Base-by-base conservation (phyloP, 2,329 filamentous ascomycete genomes). In the Colletotrichum falcatum region DNA sequence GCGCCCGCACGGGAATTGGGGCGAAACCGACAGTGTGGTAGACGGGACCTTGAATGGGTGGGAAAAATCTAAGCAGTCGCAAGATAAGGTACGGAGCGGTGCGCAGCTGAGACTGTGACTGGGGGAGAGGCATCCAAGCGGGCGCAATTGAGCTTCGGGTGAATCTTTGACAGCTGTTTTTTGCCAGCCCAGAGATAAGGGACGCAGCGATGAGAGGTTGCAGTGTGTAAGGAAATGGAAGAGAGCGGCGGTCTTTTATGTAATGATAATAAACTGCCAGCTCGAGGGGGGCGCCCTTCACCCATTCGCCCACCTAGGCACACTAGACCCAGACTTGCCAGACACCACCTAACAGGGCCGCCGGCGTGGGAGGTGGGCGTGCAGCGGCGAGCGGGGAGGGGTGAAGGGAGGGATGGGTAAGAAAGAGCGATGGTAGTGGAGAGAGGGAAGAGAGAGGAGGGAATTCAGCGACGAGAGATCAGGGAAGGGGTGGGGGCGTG, bases 11-110 rank as follows among this genome's bases (percentile, higher is more conserved):
- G 59, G 53, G 64, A 68, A 65, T 66, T 70, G 70, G 70, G 66
- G 66, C 67, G 67, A 71, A 70, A 70, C 70, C 70, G 63, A 54
- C 60, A 70, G 56, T 44, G 54, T 70, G 72, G 70, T 73, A 65
- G 86, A 87, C 26, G 84, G 85, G 62, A 88, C 66, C 48, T 66
- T n/a, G 59, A 56, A 61, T 44, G 63, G 66, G 56, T 60, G 81
- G 6, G 54, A 65, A 51, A 51, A 69, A 72, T 72, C 70, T 72
- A 69, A 58, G 63, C 69, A 72, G 72, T 62, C 60, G 72, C 70
- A 65, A 73, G 70, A 73, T 73, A 73, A 72, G 70, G 72, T 71
- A 73, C 70, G 61, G 66, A 61, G 66, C 66, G 60, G 39, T 61
- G 58, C 48, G 65, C 68, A 62, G 58, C 67, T 70, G 67, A 70